These are phyloP conservation scores for Escallonia herrerae DNA, from an alignment of 129 eudicot genomes.

Conservation along the genomic window DNA sequence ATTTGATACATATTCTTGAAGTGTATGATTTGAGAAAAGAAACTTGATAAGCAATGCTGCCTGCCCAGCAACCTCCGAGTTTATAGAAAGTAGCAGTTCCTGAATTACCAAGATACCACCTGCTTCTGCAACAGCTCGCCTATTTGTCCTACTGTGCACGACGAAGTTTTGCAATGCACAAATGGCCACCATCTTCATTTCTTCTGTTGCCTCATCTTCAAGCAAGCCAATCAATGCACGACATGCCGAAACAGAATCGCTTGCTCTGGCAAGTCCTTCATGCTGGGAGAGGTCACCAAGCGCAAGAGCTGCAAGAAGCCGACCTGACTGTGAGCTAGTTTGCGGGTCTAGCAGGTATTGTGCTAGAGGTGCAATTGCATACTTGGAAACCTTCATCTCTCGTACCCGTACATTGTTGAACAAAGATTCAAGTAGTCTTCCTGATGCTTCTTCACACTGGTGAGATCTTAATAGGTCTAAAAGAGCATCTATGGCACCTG, in stretches of 20 bases:
- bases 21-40: conserved; percentile 78
- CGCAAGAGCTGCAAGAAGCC: conserved; percentile 74
- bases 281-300: conserved; percentile 80
- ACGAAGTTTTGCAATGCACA: conserved; percentile 82
- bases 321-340: conserved; percentile 51
- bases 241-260: conserved; percentile 60
- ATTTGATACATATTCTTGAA: conserved; percentile 71
- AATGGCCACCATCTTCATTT: conserved; percentile 66
- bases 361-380: conserved; percentile 68
- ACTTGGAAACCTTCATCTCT: conserved; percentile 53
- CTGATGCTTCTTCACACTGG: conserved; percentile 69
- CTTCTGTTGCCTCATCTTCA: conserved; percentile 56
- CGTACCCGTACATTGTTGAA: conserved; percentile 52
- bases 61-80: conserved; percentile 54
- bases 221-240: conserved; percentile 66
- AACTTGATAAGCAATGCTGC: conserved; percentile 62
- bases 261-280: conserved; percentile 57
- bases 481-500: conserved; percentile 66
- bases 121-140: conserved; percentile 82
- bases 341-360: conserved; percentile 74
- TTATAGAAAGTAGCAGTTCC: conserved; percentile 45
- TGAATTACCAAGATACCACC: conserved; percentile 74
- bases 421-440: conserved; percentile 62
- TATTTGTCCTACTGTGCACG: conserved; percentile 69
- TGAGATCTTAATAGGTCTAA: conserved; percentile 64